Conservation (phyloP, 345 rosid species). For the Pelargonium nanum region DNA sequence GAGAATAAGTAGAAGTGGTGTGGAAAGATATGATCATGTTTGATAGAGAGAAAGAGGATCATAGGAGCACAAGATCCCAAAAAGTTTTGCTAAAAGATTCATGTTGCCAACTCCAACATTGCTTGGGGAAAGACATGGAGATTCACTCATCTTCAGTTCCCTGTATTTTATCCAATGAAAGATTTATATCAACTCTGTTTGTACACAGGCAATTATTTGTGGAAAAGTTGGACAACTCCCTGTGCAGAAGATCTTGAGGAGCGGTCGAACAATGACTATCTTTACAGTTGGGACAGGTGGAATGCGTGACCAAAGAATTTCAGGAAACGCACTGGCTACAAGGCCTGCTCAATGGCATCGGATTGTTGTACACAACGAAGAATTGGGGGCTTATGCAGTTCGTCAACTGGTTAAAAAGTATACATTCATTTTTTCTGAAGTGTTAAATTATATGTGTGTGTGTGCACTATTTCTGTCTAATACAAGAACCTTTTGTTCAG, state of each 20-base stretch:
- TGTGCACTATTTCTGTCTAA: constrained; percentile 9
- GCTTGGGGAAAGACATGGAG: too few relatives aligned
- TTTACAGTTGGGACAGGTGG: constrained; percentile 95
- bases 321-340: constrained; percentile 41
- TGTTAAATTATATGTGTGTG: not conserved
- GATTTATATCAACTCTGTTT: constrained; percentile 6
- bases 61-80: too few relatives aligned
- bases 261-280: constrained; percentile 74
- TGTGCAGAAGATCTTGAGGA: constrained; percentile 83
- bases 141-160: not conserved
- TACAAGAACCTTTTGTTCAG: constrained; percentile 34
- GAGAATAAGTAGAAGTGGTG: too few relatives aligned
- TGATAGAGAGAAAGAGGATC: too few relatives aligned
- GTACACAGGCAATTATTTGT: constrained; percentile 69
- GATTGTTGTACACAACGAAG: constrained; percentile 77
- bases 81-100: too few relatives aligned
- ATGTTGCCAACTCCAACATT: too few relatives aligned
- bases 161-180: not conserved
- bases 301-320: constrained; percentile 74
- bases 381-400: constrained; percentile 71
- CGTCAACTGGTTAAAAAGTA: constrained; percentile 75
- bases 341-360: constrained; percentile 97
- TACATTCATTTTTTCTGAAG: constrained; percentile 8
- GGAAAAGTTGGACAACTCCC: constrained; percentile 90
- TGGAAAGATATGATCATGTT: too few relatives aligned